Evolutionary conservation across 2,329 filamentous ascomycete genomes (phyloP).

Genomic region (Setomelanomma holmii): DNA sequence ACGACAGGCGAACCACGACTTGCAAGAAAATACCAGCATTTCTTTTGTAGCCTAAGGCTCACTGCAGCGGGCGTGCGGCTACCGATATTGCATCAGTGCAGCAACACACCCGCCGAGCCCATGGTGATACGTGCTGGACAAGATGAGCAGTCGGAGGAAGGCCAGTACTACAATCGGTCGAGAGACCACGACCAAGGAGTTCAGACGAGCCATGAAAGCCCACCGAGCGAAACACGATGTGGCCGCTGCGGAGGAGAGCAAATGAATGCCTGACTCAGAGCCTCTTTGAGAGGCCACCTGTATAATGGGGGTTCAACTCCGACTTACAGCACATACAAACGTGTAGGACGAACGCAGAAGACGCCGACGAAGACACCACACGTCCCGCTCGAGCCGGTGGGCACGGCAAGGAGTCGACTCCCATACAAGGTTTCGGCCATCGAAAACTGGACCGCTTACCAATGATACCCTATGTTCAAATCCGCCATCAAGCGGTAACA

Average conservation of each 20-base stretch:
- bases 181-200: conserved; percentile 1
- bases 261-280: neutral
- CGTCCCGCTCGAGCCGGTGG: conserved; percentile 1
- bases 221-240: conserved; percentile 9
- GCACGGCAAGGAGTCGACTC: conserved; percentile 21
- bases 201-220: conserved; percentile 11
- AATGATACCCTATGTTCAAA: neutral
- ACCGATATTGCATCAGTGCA: neutral
- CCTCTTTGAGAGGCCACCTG: neutral
- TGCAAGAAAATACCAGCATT: neutral
- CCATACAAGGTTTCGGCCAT: conserved; percentile 11
- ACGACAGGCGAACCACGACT: neutral
- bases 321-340: neutral
- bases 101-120: neutral
- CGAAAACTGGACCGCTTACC: neutral
- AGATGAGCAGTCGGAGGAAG: neutral
- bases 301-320: neutral
- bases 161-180: neutral
- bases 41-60: neutral
- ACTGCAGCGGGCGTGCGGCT: neutral
- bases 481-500: neutral
- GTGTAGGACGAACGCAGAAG: neutral
- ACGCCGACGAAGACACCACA: neutral
- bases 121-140: neutral
- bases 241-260: conserved; percentile 6